Percentiles rank a stretch among this genome's conserved stretches.
Conservation (phyloP, 2,329 filamentous ascomycete species). For the Colletotrichum endophyticum region DNA sequence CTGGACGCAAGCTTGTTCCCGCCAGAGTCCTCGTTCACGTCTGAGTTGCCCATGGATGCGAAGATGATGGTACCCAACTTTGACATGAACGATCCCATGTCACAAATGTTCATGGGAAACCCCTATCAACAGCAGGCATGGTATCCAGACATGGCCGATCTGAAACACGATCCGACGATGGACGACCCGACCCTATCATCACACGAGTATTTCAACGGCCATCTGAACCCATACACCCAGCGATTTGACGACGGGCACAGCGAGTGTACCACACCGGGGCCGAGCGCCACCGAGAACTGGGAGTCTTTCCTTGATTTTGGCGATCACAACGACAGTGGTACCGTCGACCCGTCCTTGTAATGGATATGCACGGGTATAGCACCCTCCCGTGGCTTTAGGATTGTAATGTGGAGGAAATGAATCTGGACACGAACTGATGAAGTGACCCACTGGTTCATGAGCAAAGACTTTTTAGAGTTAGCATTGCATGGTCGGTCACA, state of each 20-base stretch:
- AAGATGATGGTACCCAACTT: conserved; percentile 43
- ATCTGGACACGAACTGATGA: conserved; percentile 1
- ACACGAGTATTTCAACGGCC: conserved; percentile 6
- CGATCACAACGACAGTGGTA: conserved; percentile 9
- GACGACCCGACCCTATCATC: neutral
- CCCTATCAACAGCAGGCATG: conserved; percentile 2
- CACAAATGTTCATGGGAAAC: conserved; percentile 15
- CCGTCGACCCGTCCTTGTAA: conserved; percentile 6
- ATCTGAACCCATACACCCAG: conserved; percentile 11
- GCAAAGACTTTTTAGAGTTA: conserved; percentile 21
- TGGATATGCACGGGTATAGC: neutral
- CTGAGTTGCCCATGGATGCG: conserved; percentile 45
- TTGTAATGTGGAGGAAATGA: conserved; percentile 28
- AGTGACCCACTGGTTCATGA: conserved; percentile 5
- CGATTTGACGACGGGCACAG: neutral
- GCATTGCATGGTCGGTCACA: conserved; percentile 17
- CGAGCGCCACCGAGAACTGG: neutral
- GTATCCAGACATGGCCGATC: neutral
- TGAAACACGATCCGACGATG: neutral
- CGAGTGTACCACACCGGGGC: neutral
- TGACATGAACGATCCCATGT: conserved; percentile 31
- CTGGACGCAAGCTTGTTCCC: conserved; percentile 28
- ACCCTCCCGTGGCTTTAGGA: neutral
- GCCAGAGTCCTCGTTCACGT: conserved; percentile 42
- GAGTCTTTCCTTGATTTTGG: conserved; percentile 21